Evolutionary conservation across 2,329 filamentous ascomycete genomes (phyloP).

Genomic region (Aspergillus caelatus): DNA sequence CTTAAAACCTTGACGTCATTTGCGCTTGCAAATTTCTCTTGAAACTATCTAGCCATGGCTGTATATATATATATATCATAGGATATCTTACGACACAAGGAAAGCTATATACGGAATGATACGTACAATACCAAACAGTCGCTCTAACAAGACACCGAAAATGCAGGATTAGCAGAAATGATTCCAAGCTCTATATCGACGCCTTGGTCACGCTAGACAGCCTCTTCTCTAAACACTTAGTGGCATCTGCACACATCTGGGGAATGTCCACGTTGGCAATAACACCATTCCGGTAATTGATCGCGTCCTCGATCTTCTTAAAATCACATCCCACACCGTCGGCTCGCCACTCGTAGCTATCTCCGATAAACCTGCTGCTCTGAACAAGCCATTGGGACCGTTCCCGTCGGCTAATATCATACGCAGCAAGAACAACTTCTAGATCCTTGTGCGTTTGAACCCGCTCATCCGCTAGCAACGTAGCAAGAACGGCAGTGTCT

Average conservation of each 20-base stretch:
- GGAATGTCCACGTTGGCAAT: conserved; percentile 27
- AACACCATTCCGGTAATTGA: conserved; percentile 21
- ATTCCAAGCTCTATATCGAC: conserved; percentile 2
- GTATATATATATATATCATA: neutral
- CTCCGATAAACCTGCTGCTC: conserved; percentile 35
- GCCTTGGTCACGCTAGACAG: conserved; percentile 11
- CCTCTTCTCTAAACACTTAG: conserved; percentile 19
- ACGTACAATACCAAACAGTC: neutral
- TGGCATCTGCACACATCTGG: conserved; percentile 31
- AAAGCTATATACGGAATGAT: neutral
- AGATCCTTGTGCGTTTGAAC: conserved; percentile 27
- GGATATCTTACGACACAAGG: neutral
- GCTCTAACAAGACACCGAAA: neutral
- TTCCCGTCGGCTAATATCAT: conserved; percentile 29
- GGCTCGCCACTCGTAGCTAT: conserved; percentile 38
- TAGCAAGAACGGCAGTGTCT: conserved; percentile 33
- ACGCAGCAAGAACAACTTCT: conserved; percentile 32
- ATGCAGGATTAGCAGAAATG: neutral
- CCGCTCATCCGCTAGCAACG: conserved; percentile 27
- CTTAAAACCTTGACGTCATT: neutral
- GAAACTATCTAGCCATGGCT: neutral
- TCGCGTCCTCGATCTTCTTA: conserved; percentile 22
- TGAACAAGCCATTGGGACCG: conserved; percentile 39
- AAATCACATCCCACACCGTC: conserved; percentile 21
- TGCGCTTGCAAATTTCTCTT: neutral